Evolutionary conservation across 805 yeast species (phyloP), one percentile per base, ranked within the genome.

Genomic region (Myxozyma sirexii): DNA sequence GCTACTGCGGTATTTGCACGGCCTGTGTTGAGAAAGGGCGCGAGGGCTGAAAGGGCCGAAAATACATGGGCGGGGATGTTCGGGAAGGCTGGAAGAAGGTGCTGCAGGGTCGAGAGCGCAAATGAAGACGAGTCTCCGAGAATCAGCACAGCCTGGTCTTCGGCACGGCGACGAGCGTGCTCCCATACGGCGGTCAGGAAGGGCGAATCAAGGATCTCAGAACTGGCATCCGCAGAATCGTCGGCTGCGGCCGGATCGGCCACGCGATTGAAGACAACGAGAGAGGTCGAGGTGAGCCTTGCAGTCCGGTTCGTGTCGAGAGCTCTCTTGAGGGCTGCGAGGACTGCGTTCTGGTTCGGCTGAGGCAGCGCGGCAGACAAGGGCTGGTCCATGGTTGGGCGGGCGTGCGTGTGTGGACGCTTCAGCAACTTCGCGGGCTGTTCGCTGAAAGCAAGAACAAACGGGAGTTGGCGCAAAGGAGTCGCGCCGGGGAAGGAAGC

Each of bases 161-260:
- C 79, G 6, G 72, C 69, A 17, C 78, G 71, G 44, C 71, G 67
- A 50, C 69, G 68, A 3, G 79, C 77, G 56, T 76, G 79, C 42
- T 70, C 73, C 77, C 79, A 75, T 4, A 76, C 57, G 8, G 69
- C 53, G 10, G 71, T 65, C 27, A 76, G 55, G 29, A 75, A 69
- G 26, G 70, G 66, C 17, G 68, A 70, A 35, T 77, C 78, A 10
- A 69, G 66, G 17, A 59, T 61, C 12, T 60, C 59, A 5, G 43
- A 24, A 23, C 17, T 57, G 15, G 6, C 33, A 43, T 54, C 43
- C 27, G 39, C 53, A 10, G 17, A 19, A 24, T 21, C 38, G 50
- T 21, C 51, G 7, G 29, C 17, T 12, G 12, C 29, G 19, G 47
- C 4, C 23, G 42, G 19, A 4, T 8, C 39, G 12, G 38, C 8